Evolutionary conservation across 148 eudicot genomes (phyloP).

Genomic region (Cornus controversa): DNA sequence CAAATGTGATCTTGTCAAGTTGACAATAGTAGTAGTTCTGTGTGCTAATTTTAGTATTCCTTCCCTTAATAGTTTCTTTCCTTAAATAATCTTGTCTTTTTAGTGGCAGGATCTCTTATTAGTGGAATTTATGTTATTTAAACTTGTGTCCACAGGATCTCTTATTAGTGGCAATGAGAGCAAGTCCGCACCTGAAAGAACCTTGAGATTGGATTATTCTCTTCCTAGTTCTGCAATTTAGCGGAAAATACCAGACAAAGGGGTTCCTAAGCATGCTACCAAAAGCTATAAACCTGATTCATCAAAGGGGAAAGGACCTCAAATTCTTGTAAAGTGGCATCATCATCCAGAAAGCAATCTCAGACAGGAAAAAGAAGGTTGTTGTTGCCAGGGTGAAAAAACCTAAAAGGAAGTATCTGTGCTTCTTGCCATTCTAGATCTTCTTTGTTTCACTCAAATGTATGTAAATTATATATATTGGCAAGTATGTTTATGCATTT

Average conservation of each 20-base stretch:
- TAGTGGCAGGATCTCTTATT: not conserved
- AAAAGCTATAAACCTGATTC: slow-evolving; percentile 10
- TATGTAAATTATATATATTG: not conserved
- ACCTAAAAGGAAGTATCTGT: slow-evolving; percentile 20
- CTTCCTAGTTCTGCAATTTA: not conserved
- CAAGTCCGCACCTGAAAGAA: slow-evolving; percentile 1
- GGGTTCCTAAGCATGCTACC: no score
- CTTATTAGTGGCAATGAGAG: slow-evolving; percentile 4
- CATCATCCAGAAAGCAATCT: slow-evolving; percentile 16
- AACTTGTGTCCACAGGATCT: slow-evolving; percentile 13
- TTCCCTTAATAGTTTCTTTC: not conserved
- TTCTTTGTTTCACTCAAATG: not conserved
- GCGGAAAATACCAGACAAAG: no score
- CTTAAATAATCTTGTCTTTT: not conserved
- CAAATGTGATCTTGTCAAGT: no score
- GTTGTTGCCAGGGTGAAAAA: slow-evolving; percentile 11
- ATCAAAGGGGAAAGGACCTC: slow-evolving; percentile 20
- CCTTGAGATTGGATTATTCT: not conserved
- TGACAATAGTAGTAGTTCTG: no score
- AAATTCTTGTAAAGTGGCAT: not conserved
- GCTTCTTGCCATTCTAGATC: slow-evolving; percentile 29
- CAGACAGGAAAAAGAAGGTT: slow-evolving; percentile 19
- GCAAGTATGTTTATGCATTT: not conserved
- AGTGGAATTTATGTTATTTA: not conserved
- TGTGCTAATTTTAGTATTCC: not conserved